These are phyloP conservation scores for Ilyonectria robusta DNA, from an alignment of 2,329 filamentous ascomycete genomes.

Conservation along the genomic window DNA sequence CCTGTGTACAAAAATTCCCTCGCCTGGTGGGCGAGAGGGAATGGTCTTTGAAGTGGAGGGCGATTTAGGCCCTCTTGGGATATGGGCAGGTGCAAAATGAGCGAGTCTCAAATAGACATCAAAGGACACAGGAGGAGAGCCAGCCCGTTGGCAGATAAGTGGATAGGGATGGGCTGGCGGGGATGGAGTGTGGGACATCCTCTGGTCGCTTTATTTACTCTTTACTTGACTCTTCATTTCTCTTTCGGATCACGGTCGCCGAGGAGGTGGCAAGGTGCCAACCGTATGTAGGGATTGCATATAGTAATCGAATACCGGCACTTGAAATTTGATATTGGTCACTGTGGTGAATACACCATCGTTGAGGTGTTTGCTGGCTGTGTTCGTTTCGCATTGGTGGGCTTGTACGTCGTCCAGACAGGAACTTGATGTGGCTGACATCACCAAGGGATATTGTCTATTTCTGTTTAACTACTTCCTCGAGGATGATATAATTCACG, in stretches of 20 bases:
- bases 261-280: conserved; percentile 39
- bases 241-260: conserved; percentile 39
- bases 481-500: too few species aligned
- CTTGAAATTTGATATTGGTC: conserved; percentile 31
- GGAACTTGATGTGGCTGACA: too few species aligned
- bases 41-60: conserved; percentile 41
- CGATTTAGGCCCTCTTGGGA: conserved; percentile 39
- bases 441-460: too few species aligned
- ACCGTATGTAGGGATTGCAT: conserved; percentile 51
- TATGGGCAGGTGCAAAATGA: conserved; percentile 39
- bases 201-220: conserved; percentile 51
- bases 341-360: too few species aligned
- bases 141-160: conserved; percentile 29
- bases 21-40: conserved; percentile 23
- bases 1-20: conserved; percentile 44
- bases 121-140: conserved; percentile 24
- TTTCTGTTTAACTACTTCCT: too few species aligned
- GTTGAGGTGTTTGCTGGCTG: too few species aligned
- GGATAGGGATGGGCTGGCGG: conserved; percentile 36
- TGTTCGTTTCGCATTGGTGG: too few species aligned
- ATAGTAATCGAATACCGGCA: conserved; percentile 50
- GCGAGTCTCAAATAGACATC: conserved; percentile 38
- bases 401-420: too few species aligned
- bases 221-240: conserved; percentile 47
- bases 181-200: conserved; percentile 41